Base-by-base conservation (phyloP, 75 land plant species). In the Selaginella tamariscina region DNA sequence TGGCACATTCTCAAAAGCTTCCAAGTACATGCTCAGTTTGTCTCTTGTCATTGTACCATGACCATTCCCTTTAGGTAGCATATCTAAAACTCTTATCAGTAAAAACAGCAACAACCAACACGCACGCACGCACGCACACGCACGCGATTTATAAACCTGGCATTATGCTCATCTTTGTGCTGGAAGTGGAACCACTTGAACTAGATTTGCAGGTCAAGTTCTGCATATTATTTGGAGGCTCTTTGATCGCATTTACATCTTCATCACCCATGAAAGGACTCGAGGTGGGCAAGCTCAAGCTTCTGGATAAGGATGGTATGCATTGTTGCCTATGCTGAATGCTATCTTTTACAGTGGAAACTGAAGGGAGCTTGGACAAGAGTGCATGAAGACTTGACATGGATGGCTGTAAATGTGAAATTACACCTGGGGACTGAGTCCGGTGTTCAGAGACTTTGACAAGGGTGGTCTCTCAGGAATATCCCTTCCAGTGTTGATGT, bases 1-100 rank as follows among this genome's bases (percentile, higher is more conserved):
- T 1, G 74, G 55, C 29, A 72, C 24, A 31, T 23, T 24, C 21
- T 71, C 72, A 31, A 72, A 72, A 29, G 74, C 31, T 44, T 72
- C 74, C 31, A 67, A 39, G 24, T 65, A 66, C 29, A 56, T 24
- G 32, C 32, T 54, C 20, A 67, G 33, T 26, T 66, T 72, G 1
- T 65, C 56, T 33, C 29, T 64, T 29, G 55, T 32, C 67, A 29
- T 32, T 0, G 20, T 33, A 5, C n/a, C 56, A 15, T 2, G 70
- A 0, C 32, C 49, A 5, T 39, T 15, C 49, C 15, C 49, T 15
- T 39, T 39, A 5, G 49, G 49, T 39, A 39, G 49, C 15, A 39
- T 15, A 39, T 39, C 49, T 39, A 39, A 5, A 15, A 39, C 49
- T 5, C 49, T 5, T 15, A 39, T 5, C 5, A 39, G 11, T 5